A percentile compares a stretch with the other conserved stretches of the same genome.
Evolutionary conservation across 2,329 filamentous ascomycete genomes (phyloP).

Genomic region (Ophiocordyceps camponoti-leonardi): DNA sequence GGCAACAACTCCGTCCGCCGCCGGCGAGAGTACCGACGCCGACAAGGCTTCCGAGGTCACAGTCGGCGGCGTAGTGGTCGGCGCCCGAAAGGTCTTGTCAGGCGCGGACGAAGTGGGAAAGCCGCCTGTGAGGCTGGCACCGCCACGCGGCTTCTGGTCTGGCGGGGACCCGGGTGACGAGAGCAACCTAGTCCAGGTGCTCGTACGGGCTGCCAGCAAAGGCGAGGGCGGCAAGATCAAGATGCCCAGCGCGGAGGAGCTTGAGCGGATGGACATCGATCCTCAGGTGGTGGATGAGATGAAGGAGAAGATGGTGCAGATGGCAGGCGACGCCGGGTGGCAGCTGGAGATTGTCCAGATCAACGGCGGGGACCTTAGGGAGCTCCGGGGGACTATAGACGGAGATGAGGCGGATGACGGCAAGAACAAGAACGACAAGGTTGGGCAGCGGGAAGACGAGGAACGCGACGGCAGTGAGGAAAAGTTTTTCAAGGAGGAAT

Average conservation of each 20-base stretch:
- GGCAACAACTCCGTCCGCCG: constrained; percentile 1
- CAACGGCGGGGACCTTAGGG: constrained; percentile 31
- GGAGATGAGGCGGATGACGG: constrained; percentile 15
- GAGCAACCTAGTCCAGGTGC: constrained; percentile 20
- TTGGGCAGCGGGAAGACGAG: neutral
- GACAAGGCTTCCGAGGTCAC: constrained; percentile 14
- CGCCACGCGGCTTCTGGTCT: constrained; percentile 23
- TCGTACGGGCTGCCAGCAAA: constrained; percentile 26
- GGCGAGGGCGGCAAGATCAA: constrained; percentile 45
- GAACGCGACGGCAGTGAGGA: constrained; percentile 24
- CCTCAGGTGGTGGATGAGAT: constrained; percentile 52
- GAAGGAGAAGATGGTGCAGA: constrained; percentile 46
- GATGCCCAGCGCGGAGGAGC: constrained; percentile 44
- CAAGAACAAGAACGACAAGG: constrained; percentile 1
- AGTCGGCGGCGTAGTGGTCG: constrained; percentile 36
- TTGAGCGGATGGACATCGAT: constrained; percentile 50
- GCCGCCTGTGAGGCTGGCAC: constrained; percentile 24
- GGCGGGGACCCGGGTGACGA: constrained; percentile 7
- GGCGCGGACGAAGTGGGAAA: constrained; percentile 28
- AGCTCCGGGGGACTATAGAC: constrained; percentile 55
- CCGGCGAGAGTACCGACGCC: neutral
- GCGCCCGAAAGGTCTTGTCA: constrained; percentile 30
- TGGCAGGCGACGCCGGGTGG: constrained; percentile 60
- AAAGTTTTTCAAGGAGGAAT: constrained; percentile 33
- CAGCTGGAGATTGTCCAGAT: constrained; percentile 64